A percentile compares a stretch with the other conserved stretches of the same genome.
Conservation (phyloP, 225 moss, liverwort and hornwort species). For the Pseudisothecium myosuroides region DNA sequence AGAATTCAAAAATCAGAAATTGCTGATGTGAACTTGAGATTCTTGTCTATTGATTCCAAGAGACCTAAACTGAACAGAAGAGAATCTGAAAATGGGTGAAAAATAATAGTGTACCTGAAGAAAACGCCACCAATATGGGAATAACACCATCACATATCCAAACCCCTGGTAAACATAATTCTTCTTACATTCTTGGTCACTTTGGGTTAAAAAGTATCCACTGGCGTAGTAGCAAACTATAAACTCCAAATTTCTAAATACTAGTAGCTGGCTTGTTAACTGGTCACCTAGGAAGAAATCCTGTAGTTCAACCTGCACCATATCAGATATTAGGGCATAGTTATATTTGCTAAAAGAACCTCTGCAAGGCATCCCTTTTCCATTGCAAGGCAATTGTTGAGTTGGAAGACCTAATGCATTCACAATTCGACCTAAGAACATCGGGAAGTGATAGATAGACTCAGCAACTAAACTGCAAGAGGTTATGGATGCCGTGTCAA, state of each 20-base stretch:
- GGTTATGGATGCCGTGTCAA: neutral
- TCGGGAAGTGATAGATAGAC: neutral
- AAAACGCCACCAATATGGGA: slow-evolving; percentile 76
- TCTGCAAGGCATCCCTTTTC: neutral
- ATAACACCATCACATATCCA: slow-evolving; percentile 45
- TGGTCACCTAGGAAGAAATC: slow-evolving; percentile 75
- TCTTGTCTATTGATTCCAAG: neutral
- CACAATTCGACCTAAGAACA: neutral
- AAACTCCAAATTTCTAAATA: slow-evolving; percentile 49
- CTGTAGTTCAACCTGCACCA: slow-evolving; percentile 43
- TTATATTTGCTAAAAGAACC: neutral
- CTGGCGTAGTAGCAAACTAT: slow-evolving; percentile 51
- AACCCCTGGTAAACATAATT: slow-evolving; percentile 23
- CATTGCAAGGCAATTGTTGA: neutral
- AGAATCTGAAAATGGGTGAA: neutral
- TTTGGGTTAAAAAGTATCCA: slow-evolving; percentile 30
- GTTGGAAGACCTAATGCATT: neutral
- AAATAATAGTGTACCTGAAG: slow-evolving; percentile 30
- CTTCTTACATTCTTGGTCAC: slow-evolving; percentile 7
- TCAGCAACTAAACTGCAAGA: neutral
- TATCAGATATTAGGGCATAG: neutral
- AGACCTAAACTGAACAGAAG: neutral
- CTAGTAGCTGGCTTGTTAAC: slow-evolving; percentile 59
- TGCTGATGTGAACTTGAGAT: neutral
- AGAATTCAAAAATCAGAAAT: neutral